Evolutionary conservation across 768 basidiomycete species (phyloP).

Genomic region (Kwoniella europaea): DNA sequence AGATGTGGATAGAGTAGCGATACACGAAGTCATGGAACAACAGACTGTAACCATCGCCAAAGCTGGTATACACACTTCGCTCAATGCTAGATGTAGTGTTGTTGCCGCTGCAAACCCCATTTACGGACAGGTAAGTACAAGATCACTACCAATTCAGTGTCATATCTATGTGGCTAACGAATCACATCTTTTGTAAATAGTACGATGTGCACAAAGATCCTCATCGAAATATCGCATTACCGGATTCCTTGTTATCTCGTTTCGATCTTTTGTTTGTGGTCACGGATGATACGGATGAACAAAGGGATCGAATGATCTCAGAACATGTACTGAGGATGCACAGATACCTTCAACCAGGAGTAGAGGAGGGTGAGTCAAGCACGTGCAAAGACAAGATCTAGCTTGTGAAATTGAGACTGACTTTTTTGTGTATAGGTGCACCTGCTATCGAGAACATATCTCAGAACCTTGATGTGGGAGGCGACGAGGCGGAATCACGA

Average conservation of each 20-base stretch:
- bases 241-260: slow-evolving; percentile 95
- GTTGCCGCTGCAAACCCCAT: slow-evolving; percentile 98
- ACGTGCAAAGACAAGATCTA: too few species aligned
- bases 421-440: slow-evolving; percentile 58
- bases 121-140: slow-evolving; percentile 79
- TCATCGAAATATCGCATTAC: slow-evolving; percentile 96
- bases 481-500: slow-evolving; percentile 64
- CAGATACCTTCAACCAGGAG: slow-evolving; percentile 91
- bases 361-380: slow-evolving; percentile 77
- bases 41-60: slow-evolving; percentile 99
- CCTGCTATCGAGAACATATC: slow-evolving; percentile 84
- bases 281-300: slow-evolving; percentile 96
- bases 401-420: not conserved
- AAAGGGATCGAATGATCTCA: slow-evolving; percentile 88
- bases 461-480: slow-evolving; percentile 86
- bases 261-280: slow-evolving; percentile 98
- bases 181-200: slow-evolving; percentile 59
- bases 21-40: slow-evolving; percentile 99
- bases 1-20: slow-evolving; percentile 96
- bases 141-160: too few species aligned
- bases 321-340: slow-evolving; percentile 98
- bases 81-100: slow-evolving; percentile 97
- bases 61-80: slow-evolving; percentile 95
- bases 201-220: slow-evolving; percentile 99
- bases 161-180: too few species aligned